Percentiles rank a stretch among this genome's conserved stretches.
These are phyloP conservation scores for Pyrus communis DNA, from an alignment of 306 rosid genomes.

Conservation along the genomic window DNA sequence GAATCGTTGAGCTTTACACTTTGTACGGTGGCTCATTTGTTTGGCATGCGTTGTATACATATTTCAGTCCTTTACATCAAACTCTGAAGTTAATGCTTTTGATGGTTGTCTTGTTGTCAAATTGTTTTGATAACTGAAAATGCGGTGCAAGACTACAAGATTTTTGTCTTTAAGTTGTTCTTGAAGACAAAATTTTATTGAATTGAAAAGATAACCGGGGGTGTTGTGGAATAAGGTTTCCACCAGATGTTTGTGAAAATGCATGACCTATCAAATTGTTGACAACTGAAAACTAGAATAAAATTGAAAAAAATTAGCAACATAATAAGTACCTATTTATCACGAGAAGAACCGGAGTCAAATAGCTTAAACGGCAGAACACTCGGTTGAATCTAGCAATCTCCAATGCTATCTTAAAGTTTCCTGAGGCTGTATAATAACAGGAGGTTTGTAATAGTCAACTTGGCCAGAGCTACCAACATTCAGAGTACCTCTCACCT, in stretches of 20 bases:
- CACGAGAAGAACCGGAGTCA: neutral
- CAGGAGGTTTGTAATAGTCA: neutral
- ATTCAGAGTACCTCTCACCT: neutral
- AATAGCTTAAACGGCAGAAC: neutral
- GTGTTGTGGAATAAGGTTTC: neutral
- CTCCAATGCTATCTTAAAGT: neutral
- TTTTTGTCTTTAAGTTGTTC: neutral
- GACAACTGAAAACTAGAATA: neutral
- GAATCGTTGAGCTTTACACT: neutral
- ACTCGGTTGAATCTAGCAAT: neutral
- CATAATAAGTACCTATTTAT: neutral
- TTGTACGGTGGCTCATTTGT: neutral
- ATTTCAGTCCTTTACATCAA: neutral
- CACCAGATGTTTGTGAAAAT: neutral
- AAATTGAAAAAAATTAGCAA: neutral
- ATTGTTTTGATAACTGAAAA: neutral
- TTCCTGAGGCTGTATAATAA: neutral
- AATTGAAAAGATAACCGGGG: neutral
- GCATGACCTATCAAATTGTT: neutral
- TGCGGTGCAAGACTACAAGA: neutral
- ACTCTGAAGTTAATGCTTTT: neutral
- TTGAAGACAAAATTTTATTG: neutral
- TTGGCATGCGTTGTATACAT: neutral
- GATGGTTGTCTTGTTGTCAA: neutral
- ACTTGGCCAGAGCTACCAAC: neutral